Base-by-base conservation (phyloP, 2,329 filamentous ascomycete species). In the Fusarium continuum region DNA sequence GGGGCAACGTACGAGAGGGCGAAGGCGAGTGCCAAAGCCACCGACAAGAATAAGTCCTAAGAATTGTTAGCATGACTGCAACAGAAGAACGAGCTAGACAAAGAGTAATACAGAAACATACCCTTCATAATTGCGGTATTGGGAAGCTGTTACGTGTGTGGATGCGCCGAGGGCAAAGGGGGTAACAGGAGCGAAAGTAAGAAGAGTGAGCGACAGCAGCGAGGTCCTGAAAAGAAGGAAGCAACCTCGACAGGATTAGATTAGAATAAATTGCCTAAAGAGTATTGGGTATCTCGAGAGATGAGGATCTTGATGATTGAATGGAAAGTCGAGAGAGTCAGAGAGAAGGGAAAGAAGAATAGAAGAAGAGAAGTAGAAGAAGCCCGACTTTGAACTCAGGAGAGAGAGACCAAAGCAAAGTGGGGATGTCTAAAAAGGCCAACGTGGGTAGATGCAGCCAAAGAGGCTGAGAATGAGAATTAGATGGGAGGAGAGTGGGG, bases 11-110 rank as follows among this genome's bases (percentile, higher is more conserved):
- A 96, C 92, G 76, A 98, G 87, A 84, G 94, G 94, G 77, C 94
- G 91, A 75, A 99, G 90, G 81, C 94, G 93, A 79, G 94, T 99
- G 82, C 94, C 94, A 80, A 97, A 99, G 79, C 94, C 95, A 83
- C 95, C 95, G 80, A 98, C 95, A 77, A 98, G 93, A 90, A 97
- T 97, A 77, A 97, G 90, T 82, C 93, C 93, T 97, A 10, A 13
- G n/a, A 22, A 35, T 32, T 35, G 51, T 73, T 58, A 73, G 70
- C n/a, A n/a, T n/a, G n/a, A n/a, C 44, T 51, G 51, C 39, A 41
- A 23, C 7, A 25, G n/a, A 20, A 25, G 22, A 5, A 19, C 4
- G n/a, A 38, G n/a, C 34, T 41, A 20, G 17, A 20, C 19, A 32
- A 45, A 41, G 6, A n/a, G n/a, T n/a, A n/a, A n/a, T n/a, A n/a